phyloP scores from a whole-genome alignment of 108 stramenopile species.

The Skeletonema potamos region DNA sequence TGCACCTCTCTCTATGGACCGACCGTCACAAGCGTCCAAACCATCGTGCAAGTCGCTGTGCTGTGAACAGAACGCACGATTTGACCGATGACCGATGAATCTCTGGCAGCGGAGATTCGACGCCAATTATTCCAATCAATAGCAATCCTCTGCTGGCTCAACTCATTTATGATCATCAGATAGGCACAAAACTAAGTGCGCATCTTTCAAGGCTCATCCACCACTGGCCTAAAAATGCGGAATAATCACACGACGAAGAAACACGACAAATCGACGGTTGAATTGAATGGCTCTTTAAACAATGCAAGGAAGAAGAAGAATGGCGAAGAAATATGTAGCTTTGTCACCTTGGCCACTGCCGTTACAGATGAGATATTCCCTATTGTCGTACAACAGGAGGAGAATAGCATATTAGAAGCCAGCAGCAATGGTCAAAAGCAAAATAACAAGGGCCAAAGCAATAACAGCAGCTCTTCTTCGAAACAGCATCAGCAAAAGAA shows the following conservation, averaged over 20 bases:
- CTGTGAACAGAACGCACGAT: too few species aligned
- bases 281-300: not conserved
- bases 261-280: not conserved
- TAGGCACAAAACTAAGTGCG: too few species aligned
- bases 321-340: not conserved
- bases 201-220: too few species aligned
- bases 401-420: not conserved
- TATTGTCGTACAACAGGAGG: not conserved
- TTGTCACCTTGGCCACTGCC: constrained; percentile 1
- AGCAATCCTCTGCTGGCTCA: too few species aligned
- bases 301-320: not conserved
- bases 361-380: constrained; percentile 12
- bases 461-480: not conserved
- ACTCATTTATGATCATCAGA: too few species aligned
- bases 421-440: not conserved
- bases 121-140: too few species aligned
- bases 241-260: not conserved
- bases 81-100: too few species aligned
- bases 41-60: too few species aligned
- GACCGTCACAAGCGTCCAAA: too few species aligned
- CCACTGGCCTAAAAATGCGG: not conserved
- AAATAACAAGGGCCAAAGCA: not conserved
- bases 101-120: too few species aligned
- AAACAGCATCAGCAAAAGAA: constrained; percentile 1
- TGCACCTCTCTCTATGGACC: too few species aligned